Percentiles rank a stretch among this genome's conserved stretches.
phyloP scores from a whole-genome alignment of 1,284 basidiomycete genomes.

The Irpex sp. region DNA sequence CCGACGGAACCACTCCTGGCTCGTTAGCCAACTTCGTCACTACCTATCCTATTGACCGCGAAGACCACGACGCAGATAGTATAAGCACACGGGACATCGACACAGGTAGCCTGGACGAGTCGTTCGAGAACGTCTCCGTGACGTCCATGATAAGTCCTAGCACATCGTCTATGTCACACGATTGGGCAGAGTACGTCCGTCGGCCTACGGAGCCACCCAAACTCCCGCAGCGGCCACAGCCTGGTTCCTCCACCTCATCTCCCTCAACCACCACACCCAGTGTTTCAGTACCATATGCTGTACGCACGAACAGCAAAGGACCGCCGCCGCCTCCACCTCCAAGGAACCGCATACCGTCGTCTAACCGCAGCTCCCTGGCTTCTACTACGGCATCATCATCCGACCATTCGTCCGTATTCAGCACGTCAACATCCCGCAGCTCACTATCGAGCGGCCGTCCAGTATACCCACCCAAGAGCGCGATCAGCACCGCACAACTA shows the following conservation, averaged over 20 bases:
- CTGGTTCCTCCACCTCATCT: conserved; percentile 19
- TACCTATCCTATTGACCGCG: conserved; percentile 45
- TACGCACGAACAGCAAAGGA: conserved; percentile 17
- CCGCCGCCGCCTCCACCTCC: conserved; percentile 20
- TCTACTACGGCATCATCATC: conserved; percentile 11
- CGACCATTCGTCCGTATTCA: conserved; percentile 44
- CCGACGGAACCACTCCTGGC: conserved; percentile 40
- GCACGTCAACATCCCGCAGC: conserved; percentile 45
- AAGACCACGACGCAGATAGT: conserved; percentile 24
- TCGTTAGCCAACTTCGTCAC: conserved; percentile 41
- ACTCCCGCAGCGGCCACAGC: conserved; percentile 48
- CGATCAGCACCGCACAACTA: conserved; percentile 14
- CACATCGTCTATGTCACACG: conserved; percentile 23
- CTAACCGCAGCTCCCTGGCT: conserved; percentile 11
- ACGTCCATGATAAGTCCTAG: conserved; percentile 24
- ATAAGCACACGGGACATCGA: conserved; percentile 37
- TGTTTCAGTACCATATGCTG: conserved; percentile 14
- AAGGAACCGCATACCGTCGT: conserved; percentile 6
- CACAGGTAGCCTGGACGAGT: conserved; percentile 55
- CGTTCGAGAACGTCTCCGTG: conserved; percentile 65
- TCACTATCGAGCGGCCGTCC: conserved; percentile 35
- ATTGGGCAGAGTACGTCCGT: conserved; percentile 29
- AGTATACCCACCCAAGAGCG: conserved; percentile 19
- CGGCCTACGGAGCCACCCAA: conserved; percentile 42
- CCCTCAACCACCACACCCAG: conserved; percentile 16